A percentile compares a stretch with the other conserved stretches of the same genome.
Evolutionary conservation across 1,139 yeast species (phyloP).

Genomic region (Scheffersomyces stambukii): DNA sequence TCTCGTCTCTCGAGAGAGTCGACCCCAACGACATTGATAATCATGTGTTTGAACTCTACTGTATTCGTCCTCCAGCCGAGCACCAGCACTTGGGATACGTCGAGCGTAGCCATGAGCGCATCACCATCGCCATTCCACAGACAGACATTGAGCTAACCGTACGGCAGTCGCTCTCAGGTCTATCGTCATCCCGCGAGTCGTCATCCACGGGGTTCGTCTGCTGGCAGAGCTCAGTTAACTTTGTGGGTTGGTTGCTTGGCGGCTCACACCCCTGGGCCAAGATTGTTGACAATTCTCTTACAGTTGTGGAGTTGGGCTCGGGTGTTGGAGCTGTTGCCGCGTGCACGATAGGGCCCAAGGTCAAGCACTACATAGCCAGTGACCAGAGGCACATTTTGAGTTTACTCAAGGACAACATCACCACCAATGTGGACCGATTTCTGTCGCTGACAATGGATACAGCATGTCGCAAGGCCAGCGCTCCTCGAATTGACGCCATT

Average conservation of each 20-base stretch:
- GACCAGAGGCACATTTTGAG: constrained; percentile 61
- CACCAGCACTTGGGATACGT: constrained; percentile 46
- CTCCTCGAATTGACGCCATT: constrained; percentile 30
- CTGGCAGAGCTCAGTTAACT: constrained; percentile 53
- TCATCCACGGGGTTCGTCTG: constrained; percentile 72
- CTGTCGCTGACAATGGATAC: constrained; percentile 4
- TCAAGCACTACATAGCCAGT: constrained; percentile 47
- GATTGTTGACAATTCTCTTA: constrained; percentile 10
- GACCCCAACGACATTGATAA: constrained; percentile 20
- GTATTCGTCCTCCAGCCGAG: constrained; percentile 28
- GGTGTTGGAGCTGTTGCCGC: constrained; percentile 62
- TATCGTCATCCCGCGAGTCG: constrained; percentile 37
- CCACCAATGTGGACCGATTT: constrained; percentile 23
- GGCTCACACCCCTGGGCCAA: constrained; percentile 5
- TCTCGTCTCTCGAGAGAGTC: constrained; percentile 5
- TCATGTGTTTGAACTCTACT: constrained; percentile 48
- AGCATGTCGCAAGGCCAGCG: constrained; percentile 1
- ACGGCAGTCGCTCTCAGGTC: constrained; percentile 38
- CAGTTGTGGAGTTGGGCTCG: constrained; percentile 60
- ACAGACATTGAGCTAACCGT: constrained; percentile 28
- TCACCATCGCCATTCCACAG: constrained; percentile 30
- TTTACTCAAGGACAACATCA: constrained; percentile 44
- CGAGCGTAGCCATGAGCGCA: constrained; percentile 24
- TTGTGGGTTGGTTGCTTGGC: constrained; percentile 47
- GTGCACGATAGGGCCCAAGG: constrained; percentile 35